phyloP scores from a whole-genome alignment of 306 rosid species.

The Calophaca sinica region DNA sequence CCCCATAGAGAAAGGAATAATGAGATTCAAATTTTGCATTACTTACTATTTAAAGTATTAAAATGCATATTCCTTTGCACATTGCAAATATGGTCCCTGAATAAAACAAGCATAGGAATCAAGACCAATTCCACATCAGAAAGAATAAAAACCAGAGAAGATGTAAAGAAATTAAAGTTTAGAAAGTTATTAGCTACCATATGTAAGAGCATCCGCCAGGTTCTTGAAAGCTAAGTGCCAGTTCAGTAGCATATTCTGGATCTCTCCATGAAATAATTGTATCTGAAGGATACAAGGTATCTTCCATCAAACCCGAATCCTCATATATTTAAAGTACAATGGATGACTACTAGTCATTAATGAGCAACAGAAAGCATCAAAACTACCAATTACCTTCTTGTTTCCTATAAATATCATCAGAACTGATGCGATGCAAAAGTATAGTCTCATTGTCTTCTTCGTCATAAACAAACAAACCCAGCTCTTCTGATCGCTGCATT shows the following conservation, averaged over 20 bases:
- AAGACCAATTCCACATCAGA: conserved; percentile 39
- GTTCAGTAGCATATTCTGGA: conserved; percentile 76
- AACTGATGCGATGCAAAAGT: conserved; percentile 80
- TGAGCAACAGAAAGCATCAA: not conserved
- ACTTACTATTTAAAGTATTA: conserved; percentile 83
- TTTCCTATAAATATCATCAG: conserved; percentile 87
- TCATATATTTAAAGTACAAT: conserved; percentile 16
- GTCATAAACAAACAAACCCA: conserved; percentile 80
- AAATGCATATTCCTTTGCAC: conserved; percentile 88
- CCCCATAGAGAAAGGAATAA: conserved; percentile 9
- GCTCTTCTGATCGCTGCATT: conserved; percentile 83
- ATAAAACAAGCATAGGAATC: conserved; percentile 44
- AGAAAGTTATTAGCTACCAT: conserved; percentile 59
- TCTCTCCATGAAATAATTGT: conserved; percentile 97
- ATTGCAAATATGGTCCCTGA: conserved; percentile 88
- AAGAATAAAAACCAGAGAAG: conserved; percentile 23
- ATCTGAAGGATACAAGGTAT: conserved; percentile 52
- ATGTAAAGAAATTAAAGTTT: not conserved
- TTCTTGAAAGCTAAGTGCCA: conserved; percentile 97
- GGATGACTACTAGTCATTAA: conserved; percentile 2
- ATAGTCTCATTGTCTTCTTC: conserved; percentile 89
- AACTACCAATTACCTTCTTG: conserved; percentile 79
- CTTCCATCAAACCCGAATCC: conserved; percentile 34
- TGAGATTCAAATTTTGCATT: conserved; percentile 14
- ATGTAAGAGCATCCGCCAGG: conserved; percentile 82